Base-by-base conservation (phyloP, 441 rosid species). In the Aleurites moluccanus region DNA sequence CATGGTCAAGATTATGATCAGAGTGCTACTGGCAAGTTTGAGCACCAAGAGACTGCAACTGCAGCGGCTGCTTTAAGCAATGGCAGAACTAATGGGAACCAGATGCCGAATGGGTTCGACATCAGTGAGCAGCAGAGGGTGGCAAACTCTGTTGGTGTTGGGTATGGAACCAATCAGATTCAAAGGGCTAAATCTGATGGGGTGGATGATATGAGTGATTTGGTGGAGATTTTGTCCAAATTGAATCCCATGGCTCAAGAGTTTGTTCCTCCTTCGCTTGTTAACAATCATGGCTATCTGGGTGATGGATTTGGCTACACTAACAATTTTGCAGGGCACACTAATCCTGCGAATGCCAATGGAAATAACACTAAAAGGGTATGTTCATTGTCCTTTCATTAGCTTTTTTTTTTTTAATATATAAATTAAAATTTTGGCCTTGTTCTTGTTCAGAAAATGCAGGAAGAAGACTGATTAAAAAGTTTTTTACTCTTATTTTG, bases 241-340 rank as follows among this genome's bases (percentile, higher is more conserved):
- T 81, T 94, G 78, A 94, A 92, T 80, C 97, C 98, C 10, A 83
- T 90, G 96, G 98, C 98, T 59, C 82, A 88, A 77, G 97, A 91
- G 68, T 91, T 90, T 85, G 92, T 93, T 78, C 98, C 95, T 73
- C 90, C 89, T 40, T 94, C 97, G 6, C 78, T 88, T 45, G 80
- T 78, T 47, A 67, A 72, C 72, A 77, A 60, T 73, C 66, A 73
- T 67, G 82, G 73, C 75, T 81, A 44, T 81, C 78, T 67, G 78
- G 81, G 78, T 55, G 86, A 83, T 83, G 93, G 86, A 67, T 85
- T 86, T 82, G 89, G 87, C 69, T 84, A 80, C 77, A 73, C 86
- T 80, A 81, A 86, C 84, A 87, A 80, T 83, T 88, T 84, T 83
- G 85, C 67, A 55, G 77, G 75, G 78, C 88, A 77, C 9, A 63